phyloP scores from a whole-genome alignment of 306 rosid species.

The Vicia sativa region DNA sequence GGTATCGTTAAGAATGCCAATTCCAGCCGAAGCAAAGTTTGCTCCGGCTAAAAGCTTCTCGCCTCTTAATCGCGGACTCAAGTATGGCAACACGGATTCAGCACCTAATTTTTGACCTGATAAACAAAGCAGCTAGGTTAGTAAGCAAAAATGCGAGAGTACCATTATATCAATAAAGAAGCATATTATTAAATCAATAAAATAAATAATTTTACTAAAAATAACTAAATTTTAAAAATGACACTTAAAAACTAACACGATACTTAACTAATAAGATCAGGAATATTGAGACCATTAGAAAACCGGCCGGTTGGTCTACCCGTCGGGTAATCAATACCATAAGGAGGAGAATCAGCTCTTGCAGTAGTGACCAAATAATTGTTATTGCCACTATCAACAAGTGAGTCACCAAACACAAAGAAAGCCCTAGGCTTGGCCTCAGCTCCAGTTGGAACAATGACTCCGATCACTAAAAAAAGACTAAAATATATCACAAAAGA shows the following conservation, averaged over 20 bases:
- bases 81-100: constrained; percentile 62
- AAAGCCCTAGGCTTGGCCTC: constrained; percentile 49
- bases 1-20: constrained; percentile 83
- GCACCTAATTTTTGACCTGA: constrained; percentile 63
- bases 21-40: constrained; percentile 81
- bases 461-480: constrained; percentile 23
- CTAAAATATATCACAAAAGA: constrained; percentile 1
- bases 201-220: no score
- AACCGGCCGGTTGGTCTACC: constrained; percentile 63
- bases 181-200: no score
- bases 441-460: constrained; percentile 24
- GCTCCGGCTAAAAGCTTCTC: constrained; percentile 65
- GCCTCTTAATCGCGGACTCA: constrained; percentile 68
- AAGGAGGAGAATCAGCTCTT: constrained; percentile 71
- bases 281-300: constrained; percentile 73
- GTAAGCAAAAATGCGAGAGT: no score
- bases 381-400: constrained; percentile 73
- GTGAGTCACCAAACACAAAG: constrained; percentile 72
- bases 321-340: constrained; percentile 66
- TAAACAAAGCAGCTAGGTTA: neutral
- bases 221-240: no score
- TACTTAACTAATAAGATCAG: constrained; percentile 60
- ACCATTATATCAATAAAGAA: no score
- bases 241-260: neutral
- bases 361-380: constrained; percentile 63